Evolutionary conservation across 2,329 filamentous ascomycete species (phyloP), one percentile per base, ranked within the genome.

Genomic region (Aplosporella prunicola): DNA sequence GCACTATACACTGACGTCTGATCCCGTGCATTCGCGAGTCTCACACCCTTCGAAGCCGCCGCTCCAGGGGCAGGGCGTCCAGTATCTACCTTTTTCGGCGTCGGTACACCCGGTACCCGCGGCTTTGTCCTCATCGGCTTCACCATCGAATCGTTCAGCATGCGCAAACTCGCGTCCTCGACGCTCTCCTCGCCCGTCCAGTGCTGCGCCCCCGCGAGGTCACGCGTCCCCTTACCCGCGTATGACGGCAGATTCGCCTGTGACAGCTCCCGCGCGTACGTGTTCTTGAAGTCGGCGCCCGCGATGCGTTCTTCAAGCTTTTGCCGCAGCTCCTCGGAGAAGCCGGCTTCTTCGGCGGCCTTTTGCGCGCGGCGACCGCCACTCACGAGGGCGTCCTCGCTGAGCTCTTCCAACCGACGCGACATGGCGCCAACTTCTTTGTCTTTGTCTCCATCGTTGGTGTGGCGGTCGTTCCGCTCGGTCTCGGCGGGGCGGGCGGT

Each of bases 111-210:
- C 46, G 47, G 1, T 47, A 44, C 2, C 41, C 46, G 17, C 29
- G 20, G 23, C 29, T 22, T 26, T 43, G 43, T 16, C 41, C 47
- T 25, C 45, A 62, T 26, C 3, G 72, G 73, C 51, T 77, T 78
- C 11, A 40, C 23, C 48, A 74, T 71, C 11, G 71, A 67, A 49
- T 78, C 75, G 31, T 73, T 70, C 8, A 80, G 66, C 74, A 96
- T 96, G 20, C 91, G 78, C 32, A 93, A 63, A 15, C 86, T 78
- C 1, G 81, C 72, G 56, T 95, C 87, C 48, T 80, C 74, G 1
- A 80, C 63, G 5, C 66, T 67, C 60, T 96, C 91, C 9, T 72
- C 68, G 2, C 89, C 91, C 0, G 73, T 77, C 91, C 91, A 98
- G 1, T 81, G 71, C 40, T 71, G 63, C 5, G 78, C 75, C 0